Percentiles rank a stretch among this genome's conserved stretches.
These are phyloP conservation scores for Fusarium lyarnte DNA, from an alignment of 2,329 filamentous ascomycete genomes.

Conservation along the genomic window DNA sequence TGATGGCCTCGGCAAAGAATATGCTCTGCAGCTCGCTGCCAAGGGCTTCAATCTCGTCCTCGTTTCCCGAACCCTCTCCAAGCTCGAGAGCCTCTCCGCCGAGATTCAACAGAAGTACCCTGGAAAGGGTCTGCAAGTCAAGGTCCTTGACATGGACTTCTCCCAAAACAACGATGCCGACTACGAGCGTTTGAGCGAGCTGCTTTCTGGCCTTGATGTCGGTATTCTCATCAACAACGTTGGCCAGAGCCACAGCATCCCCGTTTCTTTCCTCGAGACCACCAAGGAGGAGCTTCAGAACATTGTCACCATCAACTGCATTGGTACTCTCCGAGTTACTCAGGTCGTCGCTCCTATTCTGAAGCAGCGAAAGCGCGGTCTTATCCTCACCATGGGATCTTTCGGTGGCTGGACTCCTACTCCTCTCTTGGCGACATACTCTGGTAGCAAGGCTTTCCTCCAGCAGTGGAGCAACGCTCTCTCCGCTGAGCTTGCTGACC, in stretches of 20 bases:
- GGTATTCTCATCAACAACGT: constrained; percentile 97
- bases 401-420: constrained; percentile 94
- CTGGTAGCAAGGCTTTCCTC: constrained; percentile 96
- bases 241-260: constrained; percentile 91
- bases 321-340: constrained; percentile 88
- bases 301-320: constrained; percentile 96
- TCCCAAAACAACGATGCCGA: constrained; percentile 80
- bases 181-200: constrained; percentile 76
- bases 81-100: constrained; percentile 79
- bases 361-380: constrained; percentile 81
- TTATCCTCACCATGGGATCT: constrained; percentile 97
- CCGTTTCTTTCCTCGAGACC: constrained; percentile 87
- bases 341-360: constrained; percentile 86
- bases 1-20: constrained; percentile 97
- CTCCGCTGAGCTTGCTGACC: constrained; percentile 80
- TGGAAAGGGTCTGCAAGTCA: constrained; percentile 70
- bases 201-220: constrained; percentile 79
- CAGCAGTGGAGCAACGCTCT: constrained; percentile 95
- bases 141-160: constrained; percentile 92
- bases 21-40: constrained; percentile 85
- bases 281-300: constrained; percentile 80
- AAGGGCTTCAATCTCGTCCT: constrained; percentile 96
- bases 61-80: constrained; percentile 93
- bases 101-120: constrained; percentile 79
- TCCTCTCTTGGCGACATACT: constrained; percentile 93